Conservation (phyloP, 176 grass and related monocot genomes). For the Canna indica region DNA sequence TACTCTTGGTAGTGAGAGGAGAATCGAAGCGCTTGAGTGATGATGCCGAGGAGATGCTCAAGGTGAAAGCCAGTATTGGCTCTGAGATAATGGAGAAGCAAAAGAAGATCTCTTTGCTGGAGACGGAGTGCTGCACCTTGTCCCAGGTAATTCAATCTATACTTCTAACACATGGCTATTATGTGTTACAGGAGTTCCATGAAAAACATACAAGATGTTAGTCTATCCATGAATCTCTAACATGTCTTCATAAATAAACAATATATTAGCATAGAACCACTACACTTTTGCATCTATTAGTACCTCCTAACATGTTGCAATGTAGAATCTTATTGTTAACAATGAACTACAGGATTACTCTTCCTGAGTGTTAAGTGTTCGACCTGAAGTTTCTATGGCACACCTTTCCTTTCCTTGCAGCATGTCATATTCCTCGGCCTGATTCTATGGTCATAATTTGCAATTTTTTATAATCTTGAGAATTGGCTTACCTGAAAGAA, state of each 20-base stretch:
- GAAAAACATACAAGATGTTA: not conserved
- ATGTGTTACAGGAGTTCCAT: not conserved
- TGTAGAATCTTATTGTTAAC: not conserved
- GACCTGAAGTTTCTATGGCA: not conserved
- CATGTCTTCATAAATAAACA: not conserved
- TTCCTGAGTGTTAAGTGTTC: not conserved
- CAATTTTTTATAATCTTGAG: not conserved
- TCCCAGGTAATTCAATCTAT: slow-evolving; percentile 39
- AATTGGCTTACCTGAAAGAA: not conserved
- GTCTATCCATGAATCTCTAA: not conserved
- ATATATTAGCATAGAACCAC: too few relatives aligned
- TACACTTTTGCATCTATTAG: too few relatives aligned
- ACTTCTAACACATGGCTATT: not conserved
- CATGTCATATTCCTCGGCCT: not conserved
- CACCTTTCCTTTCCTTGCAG: not conserved
- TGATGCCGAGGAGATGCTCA: slow-evolving; percentile 34
- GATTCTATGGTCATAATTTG: not conserved
- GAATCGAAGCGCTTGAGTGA: slow-evolving; percentile 36
- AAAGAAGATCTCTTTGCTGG: slow-evolving; percentile 37
- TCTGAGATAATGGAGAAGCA: slow-evolving; percentile 44
- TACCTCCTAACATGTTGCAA: not conserved
- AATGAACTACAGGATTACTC: not conserved
- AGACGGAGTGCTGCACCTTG: slow-evolving; percentile 52
- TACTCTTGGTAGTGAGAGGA: slow-evolving; percentile 36
- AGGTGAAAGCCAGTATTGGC: slow-evolving; percentile 27